These are phyloP conservation scores for Helenozyma rhizophorensis DNA, from an alignment of 805 yeast genomes.

Conservation along the genomic window DNA sequence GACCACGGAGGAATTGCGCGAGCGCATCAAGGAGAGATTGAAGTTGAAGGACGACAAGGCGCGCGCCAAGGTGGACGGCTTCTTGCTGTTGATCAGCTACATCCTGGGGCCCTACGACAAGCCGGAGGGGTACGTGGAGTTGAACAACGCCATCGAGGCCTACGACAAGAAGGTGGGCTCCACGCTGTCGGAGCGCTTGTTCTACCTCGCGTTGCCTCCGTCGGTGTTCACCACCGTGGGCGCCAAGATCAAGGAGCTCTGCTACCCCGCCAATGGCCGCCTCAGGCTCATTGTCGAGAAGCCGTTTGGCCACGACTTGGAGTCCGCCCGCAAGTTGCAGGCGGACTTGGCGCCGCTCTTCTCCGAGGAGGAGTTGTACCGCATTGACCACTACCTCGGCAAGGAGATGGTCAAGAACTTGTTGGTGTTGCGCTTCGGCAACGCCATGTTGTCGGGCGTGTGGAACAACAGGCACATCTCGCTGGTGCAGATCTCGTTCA, in stretches of 20 bases:
- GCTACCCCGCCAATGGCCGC: slow-evolving; percentile 57
- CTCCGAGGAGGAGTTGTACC: slow-evolving; percentile 84
- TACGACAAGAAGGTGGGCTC: slow-evolving; percentile 51
- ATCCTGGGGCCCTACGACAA: slow-evolving; percentile 76
- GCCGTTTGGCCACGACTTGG: slow-evolving; percentile 94
- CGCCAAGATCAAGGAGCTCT: slow-evolving; percentile 59
- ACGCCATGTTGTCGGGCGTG: slow-evolving; percentile 78
- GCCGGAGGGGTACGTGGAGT: slow-evolving; percentile 63
- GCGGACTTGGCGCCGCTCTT: slow-evolving; percentile 75
- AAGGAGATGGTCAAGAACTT: slow-evolving; percentile 97
- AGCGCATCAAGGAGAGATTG: slow-evolving; percentile 62
- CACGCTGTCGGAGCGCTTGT: slow-evolving; percentile 66
- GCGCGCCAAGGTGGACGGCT: slow-evolving; percentile 49
- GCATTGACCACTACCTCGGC: slow-evolving; percentile 97
- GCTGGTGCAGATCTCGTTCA: slow-evolving; percentile 84
- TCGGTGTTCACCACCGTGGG: slow-evolving; percentile 83
- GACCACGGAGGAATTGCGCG: slow-evolving; percentile 59
- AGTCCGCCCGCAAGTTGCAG: slow-evolving; percentile 74
- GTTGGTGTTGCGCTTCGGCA: slow-evolving; percentile 84
- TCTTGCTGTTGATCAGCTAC: slow-evolving; percentile 63
- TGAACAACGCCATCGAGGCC: slow-evolving; percentile 51
- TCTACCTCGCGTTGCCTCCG: slow-evolving; percentile 94
- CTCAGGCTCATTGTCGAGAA: slow-evolving; percentile 88
- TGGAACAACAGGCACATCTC: slow-evolving; percentile 82
- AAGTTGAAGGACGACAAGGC: slow-evolving; percentile 43